phyloP scores from a whole-genome alignment of 148 eudicot genomes.

The Amaranthus palmeri region DNA sequence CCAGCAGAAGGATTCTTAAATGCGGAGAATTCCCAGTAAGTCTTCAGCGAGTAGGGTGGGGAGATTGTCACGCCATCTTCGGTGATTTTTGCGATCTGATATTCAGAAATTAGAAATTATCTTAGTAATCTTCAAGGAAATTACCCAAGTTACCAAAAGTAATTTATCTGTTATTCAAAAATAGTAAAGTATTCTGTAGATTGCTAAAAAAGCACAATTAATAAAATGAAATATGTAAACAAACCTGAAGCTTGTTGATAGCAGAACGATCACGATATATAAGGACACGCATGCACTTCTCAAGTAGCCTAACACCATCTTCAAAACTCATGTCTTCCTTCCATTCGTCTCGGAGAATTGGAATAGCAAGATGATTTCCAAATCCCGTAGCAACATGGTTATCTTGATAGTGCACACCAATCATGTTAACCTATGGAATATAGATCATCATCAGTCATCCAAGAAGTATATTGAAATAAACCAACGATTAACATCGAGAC shows the following conservation, averaged over 20 bases:
- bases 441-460: background rate
- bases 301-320: conserved; percentile 84
- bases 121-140: background rate
- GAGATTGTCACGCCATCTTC: conserved; percentile 70
- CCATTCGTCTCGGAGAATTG: conserved; percentile 96
- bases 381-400: conserved; percentile 90
- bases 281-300: conserved; percentile 95
- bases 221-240: conserved; percentile 7
- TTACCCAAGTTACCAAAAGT: conserved; percentile 4
- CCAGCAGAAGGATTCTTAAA: conserved; percentile 71
- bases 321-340: conserved; percentile 70
- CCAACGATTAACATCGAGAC: background rate
- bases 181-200: background rate
- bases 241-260: conserved; percentile 94
- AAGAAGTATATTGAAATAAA: background rate
- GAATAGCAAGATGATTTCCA: conserved; percentile 90
- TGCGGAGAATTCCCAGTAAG: conserved; percentile 64
- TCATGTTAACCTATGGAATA: conserved; percentile 74
- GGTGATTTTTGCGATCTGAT: conserved; percentile 78
- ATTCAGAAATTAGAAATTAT: background rate
- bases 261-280: conserved; percentile 94
- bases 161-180: background rate
- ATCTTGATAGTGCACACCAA: conserved; percentile 92
- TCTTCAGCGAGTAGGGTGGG: conserved; percentile 75
- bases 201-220: background rate